phyloP scores from a whole-genome alignment of 257 asterid species.

The Nicotiana sylvestris region DNA sequence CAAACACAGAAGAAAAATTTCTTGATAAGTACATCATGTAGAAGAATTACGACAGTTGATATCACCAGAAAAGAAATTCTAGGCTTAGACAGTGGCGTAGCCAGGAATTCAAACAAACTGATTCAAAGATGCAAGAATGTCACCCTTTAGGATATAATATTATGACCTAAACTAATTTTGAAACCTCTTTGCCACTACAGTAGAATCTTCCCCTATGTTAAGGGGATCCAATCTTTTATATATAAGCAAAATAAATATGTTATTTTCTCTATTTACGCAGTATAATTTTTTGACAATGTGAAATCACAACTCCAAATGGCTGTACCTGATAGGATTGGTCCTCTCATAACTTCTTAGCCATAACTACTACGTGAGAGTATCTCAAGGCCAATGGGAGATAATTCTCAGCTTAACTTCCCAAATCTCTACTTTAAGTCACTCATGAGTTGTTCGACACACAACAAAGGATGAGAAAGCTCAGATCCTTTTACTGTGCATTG shows the following conservation, averaged over 20 bases:
- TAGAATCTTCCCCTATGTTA: neutral
- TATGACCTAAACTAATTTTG: neutral
- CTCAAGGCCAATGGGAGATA: neutral
- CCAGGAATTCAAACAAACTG: neutral
- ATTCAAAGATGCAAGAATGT: neutral
- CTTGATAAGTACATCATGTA: neutral
- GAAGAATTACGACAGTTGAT: neutral
- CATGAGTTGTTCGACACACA: neutral
- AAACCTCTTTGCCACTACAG: neutral
- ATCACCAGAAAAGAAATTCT: neutral
- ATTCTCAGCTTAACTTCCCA: neutral
- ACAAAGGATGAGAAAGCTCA: no score
- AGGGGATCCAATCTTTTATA: neutral
- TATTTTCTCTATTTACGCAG: neutral
- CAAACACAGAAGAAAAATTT: neutral
- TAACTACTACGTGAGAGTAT: neutral
- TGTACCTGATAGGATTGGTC: neutral
- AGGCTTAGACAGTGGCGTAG: neutral
- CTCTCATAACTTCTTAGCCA: neutral
- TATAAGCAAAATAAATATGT: neutral
- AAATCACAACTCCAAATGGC: neutral
- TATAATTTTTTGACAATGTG: neutral
- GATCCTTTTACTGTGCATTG: no score
- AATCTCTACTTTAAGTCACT: neutral
- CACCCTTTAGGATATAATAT: neutral